A percentile compares a stretch with the other conserved stretches of the same genome.
Conservation (phyloP, 2,329 filamentous ascomycete species). For the Cylindrodendrum hubeiense region DNA sequence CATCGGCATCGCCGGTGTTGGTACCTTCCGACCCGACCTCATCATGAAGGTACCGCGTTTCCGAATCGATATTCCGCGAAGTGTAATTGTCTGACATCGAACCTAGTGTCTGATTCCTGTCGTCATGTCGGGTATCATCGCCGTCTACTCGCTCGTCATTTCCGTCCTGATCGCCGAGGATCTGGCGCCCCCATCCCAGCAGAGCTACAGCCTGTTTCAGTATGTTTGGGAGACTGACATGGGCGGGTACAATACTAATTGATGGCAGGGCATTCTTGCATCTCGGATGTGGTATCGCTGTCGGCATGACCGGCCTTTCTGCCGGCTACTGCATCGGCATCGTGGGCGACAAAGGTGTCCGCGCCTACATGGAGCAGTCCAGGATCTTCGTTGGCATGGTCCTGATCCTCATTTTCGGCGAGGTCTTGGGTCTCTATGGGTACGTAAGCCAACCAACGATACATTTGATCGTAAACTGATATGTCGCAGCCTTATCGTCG, state of each 20-base stretch:
- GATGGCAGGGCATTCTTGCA: slow-evolving; percentile 86
- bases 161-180: slow-evolving; percentile 95
- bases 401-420: slow-evolving; percentile 96
- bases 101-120: slow-evolving; percentile 83
- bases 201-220: slow-evolving; percentile 86
- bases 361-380: slow-evolving; percentile 96
- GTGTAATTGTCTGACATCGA: slow-evolving; percentile 28
- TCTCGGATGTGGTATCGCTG: slow-evolving; percentile 88
- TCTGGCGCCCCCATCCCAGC: slow-evolving; percentile 76
- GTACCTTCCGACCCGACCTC: slow-evolving; percentile 85
- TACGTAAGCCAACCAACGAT: slow-evolving; percentile 59
- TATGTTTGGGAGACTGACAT: slow-evolving; percentile 55
- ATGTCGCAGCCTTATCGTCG: slow-evolving; percentile 82
- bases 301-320: slow-evolving; percentile 91
- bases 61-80: background rate
- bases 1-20: slow-evolving; percentile 88
- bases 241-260: slow-evolving; percentile 32
- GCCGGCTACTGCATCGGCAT: slow-evolving; percentile 97
- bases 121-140: slow-evolving; percentile 99
- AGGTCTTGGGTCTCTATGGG: slow-evolving; percentile 97
- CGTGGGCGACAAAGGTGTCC: slow-evolving; percentile 93
- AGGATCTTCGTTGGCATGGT: slow-evolving; percentile 99
- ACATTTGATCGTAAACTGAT: slow-evolving; percentile 14
- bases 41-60: slow-evolving; percentile 83
- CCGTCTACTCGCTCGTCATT: slow-evolving; percentile 97